These are phyloP conservation scores for Pseudomassariella vexata DNA, from an alignment of 2,329 filamentous ascomycete species.

Conservation along the genomic window DNA sequence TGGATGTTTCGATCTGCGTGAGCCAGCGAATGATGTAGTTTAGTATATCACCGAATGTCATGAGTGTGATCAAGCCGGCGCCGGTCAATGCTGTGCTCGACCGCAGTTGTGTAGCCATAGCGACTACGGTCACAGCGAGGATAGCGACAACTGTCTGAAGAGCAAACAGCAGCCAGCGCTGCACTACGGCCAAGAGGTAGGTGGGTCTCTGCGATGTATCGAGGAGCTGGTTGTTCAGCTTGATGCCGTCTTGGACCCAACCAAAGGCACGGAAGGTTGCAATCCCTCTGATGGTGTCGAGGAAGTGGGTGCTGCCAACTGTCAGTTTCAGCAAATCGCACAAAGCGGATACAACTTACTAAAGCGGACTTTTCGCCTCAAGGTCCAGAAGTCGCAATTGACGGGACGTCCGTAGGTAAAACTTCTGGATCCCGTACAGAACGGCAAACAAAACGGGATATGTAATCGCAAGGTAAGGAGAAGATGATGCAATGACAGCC, in stretches of 20 bases:
- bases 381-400: slow-evolving; percentile 57
- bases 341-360: slow-evolving; percentile 32
- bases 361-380: slow-evolving; percentile 54
- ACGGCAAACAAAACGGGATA: slow-evolving; percentile 42
- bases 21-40: slow-evolving; percentile 15
- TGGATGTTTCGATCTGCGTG: slow-evolving; percentile 18
- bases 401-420: slow-evolving; percentile 55
- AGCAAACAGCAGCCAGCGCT: slow-evolving; percentile 26
- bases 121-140: slow-evolving; percentile 20
- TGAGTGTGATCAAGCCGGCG: slow-evolving; percentile 15
- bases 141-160: slow-evolving; percentile 24
- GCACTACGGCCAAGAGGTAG: slow-evolving; percentile 27
- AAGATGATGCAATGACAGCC: slow-evolving; percentile 37
- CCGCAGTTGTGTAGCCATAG: slow-evolving; percentile 21
- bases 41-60: slow-evolving; percentile 12
- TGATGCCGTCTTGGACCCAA: slow-evolving; percentile 39
- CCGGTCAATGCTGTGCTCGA: slow-evolving; percentile 19
- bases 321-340: slow-evolving; percentile 5
- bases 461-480: slow-evolving; percentile 38
- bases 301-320: slow-evolving; percentile 37
- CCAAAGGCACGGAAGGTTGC: slow-evolving; percentile 52
- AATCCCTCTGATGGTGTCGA: slow-evolving; percentile 49
- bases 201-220: slow-evolving; percentile 37
- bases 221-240: slow-evolving; percentile 40
- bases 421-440: slow-evolving; percentile 46